Conservation (phyloP, 2,329 filamentous ascomycete genomes). For the Hypoxylon rubiginosum region DNA sequence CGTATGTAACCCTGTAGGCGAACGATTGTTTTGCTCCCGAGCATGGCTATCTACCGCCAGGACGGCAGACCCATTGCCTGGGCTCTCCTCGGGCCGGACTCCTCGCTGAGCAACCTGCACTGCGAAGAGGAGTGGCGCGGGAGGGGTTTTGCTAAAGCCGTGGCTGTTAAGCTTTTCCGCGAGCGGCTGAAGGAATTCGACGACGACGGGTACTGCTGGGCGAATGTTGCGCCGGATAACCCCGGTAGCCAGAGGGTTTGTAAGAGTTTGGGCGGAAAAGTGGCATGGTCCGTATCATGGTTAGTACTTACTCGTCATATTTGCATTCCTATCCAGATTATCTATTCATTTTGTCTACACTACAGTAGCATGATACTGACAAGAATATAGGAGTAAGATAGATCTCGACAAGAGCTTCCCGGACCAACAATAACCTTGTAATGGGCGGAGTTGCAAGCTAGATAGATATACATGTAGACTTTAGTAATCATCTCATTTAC, state of each 20-base stretch:
- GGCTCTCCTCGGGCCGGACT: conserved; percentile 74
- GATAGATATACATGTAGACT: background rate
- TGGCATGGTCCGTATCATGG: conserved; percentile 72
- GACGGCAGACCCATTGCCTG: conserved; percentile 70
- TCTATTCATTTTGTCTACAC: conserved; percentile 13
- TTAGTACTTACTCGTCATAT: conserved; percentile 51
- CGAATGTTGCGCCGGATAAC: conserved; percentile 75
- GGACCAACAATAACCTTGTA: conserved; percentile 27
- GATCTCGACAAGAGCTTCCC: conserved; percentile 48
- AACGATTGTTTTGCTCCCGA: conserved; percentile 61
- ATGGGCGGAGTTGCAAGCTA: background rate
- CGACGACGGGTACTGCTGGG: conserved; percentile 67
- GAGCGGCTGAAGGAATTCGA: conserved; percentile 62
- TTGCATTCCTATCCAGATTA: background rate
- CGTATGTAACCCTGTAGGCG: conserved; percentile 49
- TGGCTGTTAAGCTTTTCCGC: conserved; percentile 70
- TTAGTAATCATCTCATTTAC: conserved; percentile 50
- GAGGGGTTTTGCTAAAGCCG: conserved; percentile 71
- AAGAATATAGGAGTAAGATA: conserved; percentile 44
- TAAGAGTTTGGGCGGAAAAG: conserved; percentile 69
- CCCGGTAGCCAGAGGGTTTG: conserved; percentile 72
- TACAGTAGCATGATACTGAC: conserved; percentile 36
- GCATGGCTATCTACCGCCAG: conserved; percentile 59
- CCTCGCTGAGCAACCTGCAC: conserved; percentile 71
- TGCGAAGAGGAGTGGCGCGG: conserved; percentile 72